These are phyloP conservation scores for Punctularia strigosozonata DNA, from an alignment of 768 basidiomycete genomes.

Conservation along the genomic window DNA sequence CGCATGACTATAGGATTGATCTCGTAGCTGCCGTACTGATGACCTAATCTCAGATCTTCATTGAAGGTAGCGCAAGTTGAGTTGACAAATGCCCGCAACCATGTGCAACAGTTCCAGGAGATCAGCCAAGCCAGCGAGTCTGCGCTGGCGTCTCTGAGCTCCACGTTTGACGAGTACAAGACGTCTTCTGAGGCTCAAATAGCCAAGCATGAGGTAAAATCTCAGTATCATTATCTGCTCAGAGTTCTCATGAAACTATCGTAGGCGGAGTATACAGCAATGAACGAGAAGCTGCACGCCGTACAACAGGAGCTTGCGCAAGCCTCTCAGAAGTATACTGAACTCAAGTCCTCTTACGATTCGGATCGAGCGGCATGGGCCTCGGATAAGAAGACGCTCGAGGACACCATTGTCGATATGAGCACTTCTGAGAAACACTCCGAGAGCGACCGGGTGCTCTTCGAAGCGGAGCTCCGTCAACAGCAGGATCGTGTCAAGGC, in stretches of 20 bases:
- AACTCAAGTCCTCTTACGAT: conserved; percentile 57
- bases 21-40: not conserved
- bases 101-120: conserved; percentile 77
- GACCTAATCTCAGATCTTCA: conserved; percentile 35
- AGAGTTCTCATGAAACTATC: not conserved
- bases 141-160: conserved; percentile 56
- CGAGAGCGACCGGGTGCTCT: conserved; percentile 48
- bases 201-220: conserved; percentile 52
- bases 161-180: conserved; percentile 75
- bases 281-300: conserved; percentile 49
- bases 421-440: conserved; percentile 60
- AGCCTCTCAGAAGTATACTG: conserved; percentile 35
- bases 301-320: conserved; percentile 43
- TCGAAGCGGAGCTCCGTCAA: conserved; percentile 53
- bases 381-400: conserved; percentile 71
- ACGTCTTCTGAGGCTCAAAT: conserved; percentile 59
- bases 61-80: conserved; percentile 74
- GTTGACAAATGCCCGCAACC: conserved; percentile 52
- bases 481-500: conserved; percentile 66
- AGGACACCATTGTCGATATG: conserved; percentile 75
- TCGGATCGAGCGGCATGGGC: conserved; percentile 58
- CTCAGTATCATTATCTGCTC: not conserved
- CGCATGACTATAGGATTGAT: not conserved
- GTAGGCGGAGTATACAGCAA: conserved; percentile 51
- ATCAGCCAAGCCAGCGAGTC: conserved; percentile 77